These are phyloP conservation scores for Metschnikowia reukaufii DNA, from an alignment of 805 yeast genomes.

Conservation along the genomic window DNA sequence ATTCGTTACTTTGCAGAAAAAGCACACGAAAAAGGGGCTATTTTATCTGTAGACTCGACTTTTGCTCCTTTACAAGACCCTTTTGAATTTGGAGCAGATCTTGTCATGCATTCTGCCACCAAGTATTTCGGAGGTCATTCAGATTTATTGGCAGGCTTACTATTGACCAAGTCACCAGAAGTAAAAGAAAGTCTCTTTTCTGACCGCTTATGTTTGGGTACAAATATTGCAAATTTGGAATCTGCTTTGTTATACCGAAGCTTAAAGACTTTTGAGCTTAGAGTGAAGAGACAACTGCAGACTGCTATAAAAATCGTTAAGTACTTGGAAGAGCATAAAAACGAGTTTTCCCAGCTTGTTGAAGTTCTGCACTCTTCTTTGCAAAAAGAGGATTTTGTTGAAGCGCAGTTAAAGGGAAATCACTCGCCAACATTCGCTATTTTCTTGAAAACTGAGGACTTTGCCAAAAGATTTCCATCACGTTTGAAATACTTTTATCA, in stretches of 20 bases:
- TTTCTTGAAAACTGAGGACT: constrained; percentile 46
- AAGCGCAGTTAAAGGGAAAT: constrained; percentile 63
- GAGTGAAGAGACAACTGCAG: constrained; percentile 65
- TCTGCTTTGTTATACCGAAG: constrained; percentile 73
- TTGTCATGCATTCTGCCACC: constrained; percentile 88
- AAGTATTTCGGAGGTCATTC: constrained; percentile 95
- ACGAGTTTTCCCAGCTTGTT: constrained; percentile 48
- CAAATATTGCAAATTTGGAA: constrained; percentile 78
- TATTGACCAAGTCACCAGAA: constrained; percentile 59
- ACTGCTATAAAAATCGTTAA: constrained; percentile 63
- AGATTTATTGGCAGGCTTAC: constrained; percentile 79
- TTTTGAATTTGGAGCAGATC: constrained; percentile 78
- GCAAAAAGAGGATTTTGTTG: constrained; percentile 68
- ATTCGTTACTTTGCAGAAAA: constrained; percentile 59
- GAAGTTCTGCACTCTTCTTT: constrained; percentile 70
- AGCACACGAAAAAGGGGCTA: constrained; percentile 79
- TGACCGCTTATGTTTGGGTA: constrained; percentile 74
- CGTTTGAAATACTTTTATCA: constrained; percentile 73
- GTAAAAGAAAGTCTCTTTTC: constrained; percentile 46
- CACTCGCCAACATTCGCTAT: constrained; percentile 74
- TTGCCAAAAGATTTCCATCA: constrained; percentile 65
- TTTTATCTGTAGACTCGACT: constrained; percentile 75
- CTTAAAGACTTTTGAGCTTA: constrained; percentile 72
- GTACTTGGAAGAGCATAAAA: constrained; percentile 51
- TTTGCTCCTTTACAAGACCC: constrained; percentile 89